Conservation (phyloP, 345 rosid species). For the Brassica nigra region DNA sequence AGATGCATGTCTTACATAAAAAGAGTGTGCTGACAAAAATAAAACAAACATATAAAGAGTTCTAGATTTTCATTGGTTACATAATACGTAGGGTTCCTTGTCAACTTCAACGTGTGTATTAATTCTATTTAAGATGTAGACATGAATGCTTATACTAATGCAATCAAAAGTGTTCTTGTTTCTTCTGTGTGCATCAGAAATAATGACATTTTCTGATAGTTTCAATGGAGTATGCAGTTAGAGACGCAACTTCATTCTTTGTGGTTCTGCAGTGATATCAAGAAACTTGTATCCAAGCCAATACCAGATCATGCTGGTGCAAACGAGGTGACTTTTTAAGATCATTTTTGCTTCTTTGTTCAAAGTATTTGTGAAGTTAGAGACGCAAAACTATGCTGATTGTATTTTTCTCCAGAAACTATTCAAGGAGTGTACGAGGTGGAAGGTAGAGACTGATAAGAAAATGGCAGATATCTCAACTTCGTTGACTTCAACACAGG, state of each 20-base stretch:
- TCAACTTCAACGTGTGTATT: no score
- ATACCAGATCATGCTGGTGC: constrained; percentile 51
- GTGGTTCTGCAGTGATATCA: constrained; percentile 57
- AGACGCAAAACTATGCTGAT: not conserved
- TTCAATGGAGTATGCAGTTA: not conserved
- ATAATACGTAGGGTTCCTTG: no score
- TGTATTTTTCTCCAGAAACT: constrained; percentile 45
- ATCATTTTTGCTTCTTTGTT: not conserved
- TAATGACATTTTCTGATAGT: not conserved
- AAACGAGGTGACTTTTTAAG: constrained; percentile 53
- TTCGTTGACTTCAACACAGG: constrained; percentile 77
- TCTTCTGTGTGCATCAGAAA: constrained; percentile 6
- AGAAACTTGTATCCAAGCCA: constrained; percentile 52
- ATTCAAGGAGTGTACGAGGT: constrained; percentile 51
- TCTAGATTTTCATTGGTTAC: no score
- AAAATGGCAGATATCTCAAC: constrained; percentile 59
- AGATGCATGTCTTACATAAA: no score
- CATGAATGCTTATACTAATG: not conserved
- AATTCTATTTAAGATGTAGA: no score
- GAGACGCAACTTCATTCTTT: not conserved
- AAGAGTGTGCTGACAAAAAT: no score
- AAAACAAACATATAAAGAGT: no score
- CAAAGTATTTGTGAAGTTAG: constrained; percentile 1
- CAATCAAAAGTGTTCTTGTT: not conserved
- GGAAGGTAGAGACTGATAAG: constrained; percentile 67